phyloP scores from a whole-genome alignment of 2,329 filamentous ascomycete genomes.

The Trichoderma koningii region DNA sequence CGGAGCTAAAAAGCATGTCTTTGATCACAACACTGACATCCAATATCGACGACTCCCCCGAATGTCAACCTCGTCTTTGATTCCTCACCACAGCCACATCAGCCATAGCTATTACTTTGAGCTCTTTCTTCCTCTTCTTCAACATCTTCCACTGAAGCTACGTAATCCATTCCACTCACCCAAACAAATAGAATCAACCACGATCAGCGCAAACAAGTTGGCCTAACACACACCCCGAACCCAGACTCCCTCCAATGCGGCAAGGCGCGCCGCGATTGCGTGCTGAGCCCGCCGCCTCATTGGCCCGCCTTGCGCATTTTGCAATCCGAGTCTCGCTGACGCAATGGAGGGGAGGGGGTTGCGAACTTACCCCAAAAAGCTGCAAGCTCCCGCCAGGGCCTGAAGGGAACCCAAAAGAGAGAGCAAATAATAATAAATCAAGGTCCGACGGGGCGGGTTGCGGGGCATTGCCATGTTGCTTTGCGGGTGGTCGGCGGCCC shows the following conservation, averaged over 20 bases:
- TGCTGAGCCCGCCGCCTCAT: slow-evolving; percentile 34
- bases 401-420: not conserved
- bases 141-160: too few relatives aligned
- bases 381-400: slow-evolving; percentile 17
- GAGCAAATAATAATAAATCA: not conserved
- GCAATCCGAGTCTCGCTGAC: slow-evolving; percentile 37
- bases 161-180: too few relatives aligned
- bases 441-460: not conserved
- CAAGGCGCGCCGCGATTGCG: slow-evolving; percentile 35
- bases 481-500: slow-evolving; percentile 20
- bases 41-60: not conserved
- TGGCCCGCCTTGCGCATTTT: slow-evolving; percentile 34
- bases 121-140: not conserved
- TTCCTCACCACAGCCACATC: not conserved
- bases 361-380: too few relatives aligned
- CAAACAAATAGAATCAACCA: not conserved
- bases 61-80: not conserved
- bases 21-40: not conserved
- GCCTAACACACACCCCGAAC: too few relatives aligned
- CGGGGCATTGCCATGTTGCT: too few relatives aligned
- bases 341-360: slow-evolving; percentile 31
- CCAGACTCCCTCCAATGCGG: slow-evolving; percentile 18
- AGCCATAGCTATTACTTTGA: not conserved
- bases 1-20: not conserved
- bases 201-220: slow-evolving; percentile 25